Evolutionary conservation across 2,329 filamentous ascomycete species (phyloP).

Genomic region (Fusarium oligoseptatum): DNA sequence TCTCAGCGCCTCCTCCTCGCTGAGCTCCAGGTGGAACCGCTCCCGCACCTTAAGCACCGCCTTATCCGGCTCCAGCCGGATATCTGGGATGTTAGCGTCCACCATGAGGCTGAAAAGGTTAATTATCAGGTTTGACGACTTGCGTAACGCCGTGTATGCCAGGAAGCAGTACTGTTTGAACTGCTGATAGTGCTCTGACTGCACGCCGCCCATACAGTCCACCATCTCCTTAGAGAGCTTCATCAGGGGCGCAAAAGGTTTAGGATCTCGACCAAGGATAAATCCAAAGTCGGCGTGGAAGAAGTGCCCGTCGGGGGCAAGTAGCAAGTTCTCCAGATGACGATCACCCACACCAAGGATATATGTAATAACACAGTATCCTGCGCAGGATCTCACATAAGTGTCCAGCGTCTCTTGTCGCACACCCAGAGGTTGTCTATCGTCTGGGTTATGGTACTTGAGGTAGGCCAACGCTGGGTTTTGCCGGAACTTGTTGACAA

Average conservation of each 20-base stretch:
- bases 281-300: slow-evolving; percentile 99
- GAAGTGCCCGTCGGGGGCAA: slow-evolving; percentile 92
- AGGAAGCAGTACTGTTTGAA: slow-evolving; percentile 98
- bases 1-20: slow-evolving; percentile 90
- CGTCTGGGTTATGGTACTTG: slow-evolving; percentile 89
- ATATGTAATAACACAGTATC: slow-evolving; percentile 99
- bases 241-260: slow-evolving; percentile 96
- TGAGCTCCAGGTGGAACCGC: slow-evolving; percentile 90
- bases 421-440: slow-evolving; percentile 83
- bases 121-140: slow-evolving; percentile 89
- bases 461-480: slow-evolving; percentile 85
- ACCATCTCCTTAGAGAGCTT: slow-evolving; percentile 99
- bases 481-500: slow-evolving; percentile 83
- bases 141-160: slow-evolving; percentile 90
- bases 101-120: slow-evolving; percentile 98
- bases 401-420: slow-evolving; percentile 94
- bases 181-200: slow-evolving; percentile 83
- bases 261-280: slow-evolving; percentile 95
- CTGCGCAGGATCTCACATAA: slow-evolving; percentile 94
- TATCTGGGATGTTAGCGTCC: slow-evolving; percentile 96
- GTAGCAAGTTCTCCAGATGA: slow-evolving; percentile 93
- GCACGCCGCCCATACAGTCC: slow-evolving; percentile 93
- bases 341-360: slow-evolving; percentile 96
- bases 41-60: slow-evolving; percentile 96
- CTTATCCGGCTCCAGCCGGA: slow-evolving; percentile 91